Evolutionary conservation across 176 grass and related monocot species (phyloP).

Genomic region (Elymus sibiricus): DNA sequence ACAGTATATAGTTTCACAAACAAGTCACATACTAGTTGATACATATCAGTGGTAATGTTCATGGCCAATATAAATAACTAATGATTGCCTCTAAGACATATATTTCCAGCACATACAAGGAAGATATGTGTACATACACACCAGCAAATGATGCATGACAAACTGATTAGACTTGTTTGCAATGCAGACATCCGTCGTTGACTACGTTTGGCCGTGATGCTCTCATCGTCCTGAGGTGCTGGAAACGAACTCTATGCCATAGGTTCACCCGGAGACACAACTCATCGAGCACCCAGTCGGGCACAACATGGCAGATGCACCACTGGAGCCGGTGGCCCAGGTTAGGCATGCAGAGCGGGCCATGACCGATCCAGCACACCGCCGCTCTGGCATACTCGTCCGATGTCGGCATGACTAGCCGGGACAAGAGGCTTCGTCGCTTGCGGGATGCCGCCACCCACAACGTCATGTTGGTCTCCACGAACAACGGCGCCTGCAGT

Average conservation of each 20-base stretch:
- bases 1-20: too few relatives aligned
- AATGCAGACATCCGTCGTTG: neutral
- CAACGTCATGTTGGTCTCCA: neutral
- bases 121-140: neutral
- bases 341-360: conserved; percentile 2
- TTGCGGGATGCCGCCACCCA: neutral
- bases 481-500: neutral
- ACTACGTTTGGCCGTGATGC: neutral
- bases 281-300: neutral
- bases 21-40: neutral
- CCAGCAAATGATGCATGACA: neutral
- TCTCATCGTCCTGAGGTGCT: neutral
- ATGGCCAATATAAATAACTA: neutral
- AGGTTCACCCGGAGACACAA: neutral
- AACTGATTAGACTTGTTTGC: neutral
- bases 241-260: neutral
- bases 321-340: neutral
- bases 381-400: conserved; percentile 3
- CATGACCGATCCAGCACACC: neutral
- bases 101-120: neutral
- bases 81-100: neutral
- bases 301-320: neutral
- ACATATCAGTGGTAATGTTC: neutral
- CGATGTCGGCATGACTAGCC: neutral
- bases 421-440: neutral